Evolutionary conservation across 768 basidiomycete genomes (phyloP).

Genomic region (Phlegmacium glaucopus): DNA sequence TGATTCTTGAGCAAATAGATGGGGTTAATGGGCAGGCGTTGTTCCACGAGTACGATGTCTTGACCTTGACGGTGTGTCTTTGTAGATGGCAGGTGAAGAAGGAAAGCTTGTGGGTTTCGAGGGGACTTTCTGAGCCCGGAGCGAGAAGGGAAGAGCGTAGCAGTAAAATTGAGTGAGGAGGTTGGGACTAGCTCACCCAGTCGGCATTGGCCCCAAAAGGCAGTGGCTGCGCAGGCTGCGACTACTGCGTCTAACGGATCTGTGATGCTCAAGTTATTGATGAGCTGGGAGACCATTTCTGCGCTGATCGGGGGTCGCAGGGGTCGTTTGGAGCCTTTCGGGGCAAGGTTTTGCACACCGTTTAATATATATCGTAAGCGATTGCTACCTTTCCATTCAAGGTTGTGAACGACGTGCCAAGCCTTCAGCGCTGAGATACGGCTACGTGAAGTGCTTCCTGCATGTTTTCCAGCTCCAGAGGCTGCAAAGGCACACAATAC

Average conservation of each 20-base stretch:
- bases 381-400: conserved; percentile 16
- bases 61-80: too few species aligned
- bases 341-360: conserved; percentile 22
- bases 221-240: conserved; percentile 16
- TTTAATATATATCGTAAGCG: conserved; percentile 20
- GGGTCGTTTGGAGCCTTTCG: conserved; percentile 8
- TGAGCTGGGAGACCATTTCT: conserved; percentile 16
- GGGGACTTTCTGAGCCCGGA: too few species aligned
- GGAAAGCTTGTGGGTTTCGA: too few species aligned
- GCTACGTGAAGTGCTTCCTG: conserved; percentile 16
- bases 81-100: too few species aligned
- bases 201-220: conserved; percentile 31
- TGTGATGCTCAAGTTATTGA: conserved; percentile 11
- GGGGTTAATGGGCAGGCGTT: too few species aligned
- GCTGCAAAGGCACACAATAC: conserved; percentile 28
- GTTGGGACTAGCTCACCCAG: too few species aligned
- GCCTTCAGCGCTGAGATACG: conserved; percentile 24
- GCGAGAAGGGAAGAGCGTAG: too few species aligned
- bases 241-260: conserved; percentile 20
- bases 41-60: too few species aligned
- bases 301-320: conserved; percentile 18
- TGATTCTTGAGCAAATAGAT: too few species aligned
- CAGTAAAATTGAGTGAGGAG: too few species aligned
- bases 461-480: conserved; percentile 13
- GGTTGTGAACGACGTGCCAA: conserved; percentile 29